phyloP scores from a whole-genome alignment of 2,329 filamentous ascomycete species.

The Talaromyces sp. region DNA sequence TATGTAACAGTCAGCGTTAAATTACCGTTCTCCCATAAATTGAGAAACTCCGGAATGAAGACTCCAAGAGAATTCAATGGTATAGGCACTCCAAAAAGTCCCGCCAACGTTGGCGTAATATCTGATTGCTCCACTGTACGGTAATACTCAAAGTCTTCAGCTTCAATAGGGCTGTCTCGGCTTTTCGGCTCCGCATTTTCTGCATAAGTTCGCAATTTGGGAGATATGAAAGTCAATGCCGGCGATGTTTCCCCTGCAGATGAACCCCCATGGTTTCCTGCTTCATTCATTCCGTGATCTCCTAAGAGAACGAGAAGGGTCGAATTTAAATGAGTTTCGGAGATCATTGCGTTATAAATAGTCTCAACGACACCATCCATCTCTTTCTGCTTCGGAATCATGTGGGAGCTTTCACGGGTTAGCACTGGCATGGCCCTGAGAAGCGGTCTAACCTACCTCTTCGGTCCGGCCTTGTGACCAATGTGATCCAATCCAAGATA shows the following conservation, averaged over 20 bases:
- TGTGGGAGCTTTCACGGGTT: slow-evolving; percentile 64
- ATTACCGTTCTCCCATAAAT: slow-evolving; percentile 68
- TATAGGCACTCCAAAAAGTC: slow-evolving; percentile 79
- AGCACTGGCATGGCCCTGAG: slow-evolving; percentile 1
- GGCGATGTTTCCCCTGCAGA: slow-evolving; percentile 91
- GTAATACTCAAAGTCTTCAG: slow-evolving; percentile 78
- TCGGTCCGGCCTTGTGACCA: slow-evolving; percentile 89
- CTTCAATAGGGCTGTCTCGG: slow-evolving; percentile 53
- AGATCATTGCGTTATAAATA: slow-evolving; percentile 73
- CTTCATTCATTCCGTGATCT: slow-evolving; percentile 99
- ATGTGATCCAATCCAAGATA: slow-evolving; percentile 97
- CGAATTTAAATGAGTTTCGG: slow-evolving; percentile 65
- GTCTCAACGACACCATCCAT: slow-evolving; percentile 81
- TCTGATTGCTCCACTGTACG: slow-evolving; percentile 87
- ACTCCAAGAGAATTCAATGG: slow-evolving; percentile 87
- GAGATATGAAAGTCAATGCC: slow-evolving; percentile 85
- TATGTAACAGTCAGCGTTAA: slow-evolving; percentile 17
- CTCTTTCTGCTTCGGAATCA: slow-evolving; percentile 87
- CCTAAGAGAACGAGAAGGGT: slow-evolving; percentile 84
- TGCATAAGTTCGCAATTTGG: slow-evolving; percentile 56
- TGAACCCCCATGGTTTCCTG: slow-evolving; percentile 92
- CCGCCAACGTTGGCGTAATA: slow-evolving; percentile 82
- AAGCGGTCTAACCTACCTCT: slow-evolving; percentile 54
- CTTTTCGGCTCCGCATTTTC: slow-evolving; percentile 48
- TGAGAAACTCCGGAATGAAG: slow-evolving; percentile 74